Base-by-base conservation (phyloP, 305 asterid genomes). In the Fraxinus nigra region DNA sequence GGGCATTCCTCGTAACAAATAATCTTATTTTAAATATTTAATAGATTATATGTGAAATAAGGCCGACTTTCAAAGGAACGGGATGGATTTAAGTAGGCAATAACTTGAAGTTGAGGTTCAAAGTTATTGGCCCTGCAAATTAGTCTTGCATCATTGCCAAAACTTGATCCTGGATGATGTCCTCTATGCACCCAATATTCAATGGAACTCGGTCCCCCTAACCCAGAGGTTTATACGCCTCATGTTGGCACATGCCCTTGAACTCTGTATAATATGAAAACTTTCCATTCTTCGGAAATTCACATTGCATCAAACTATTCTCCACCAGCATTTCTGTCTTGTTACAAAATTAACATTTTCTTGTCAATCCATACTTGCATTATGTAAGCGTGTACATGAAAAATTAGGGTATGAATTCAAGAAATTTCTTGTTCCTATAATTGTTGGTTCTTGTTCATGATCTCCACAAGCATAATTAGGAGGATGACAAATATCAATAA, bases 401-500 rank as follows among this genome's bases (percentile, higher is more conserved):
- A 65, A 8, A 22, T 65, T 26, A 26, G 72, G 35, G 6, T 6
- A 26, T 28, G n/a, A 28, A 26, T 7, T 65, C 73, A 24, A 67
- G n/a, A 67, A 67, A 67, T 67, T 26, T 67, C 35, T 67, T 28
- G 20, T 67, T 67, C 35, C 74, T 67, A 26, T 65, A 65, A 2
- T 22, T 10, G 35, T 26, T 7, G 28, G 5, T 18, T 24, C 10
- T 6, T 63, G 72, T 26, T 26, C 6, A 22, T 65, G 72, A 65
- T 26, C 72, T 65, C 20, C 74, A 67, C 16, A 2, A 79, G 20
- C 67, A 35, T 67, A 63, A 16, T 79, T 28, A 2, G n/a, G 40
- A 43, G 30, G 30, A 59, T 59, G 30, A 14, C 61, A 10, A 56
- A 78, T 76, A 43, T 78, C 46, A 93, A 75, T 74, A 86, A 63